Conservation (phyloP, 768 basidiomycete genomes). For the Russula ochroleuca region DNA sequence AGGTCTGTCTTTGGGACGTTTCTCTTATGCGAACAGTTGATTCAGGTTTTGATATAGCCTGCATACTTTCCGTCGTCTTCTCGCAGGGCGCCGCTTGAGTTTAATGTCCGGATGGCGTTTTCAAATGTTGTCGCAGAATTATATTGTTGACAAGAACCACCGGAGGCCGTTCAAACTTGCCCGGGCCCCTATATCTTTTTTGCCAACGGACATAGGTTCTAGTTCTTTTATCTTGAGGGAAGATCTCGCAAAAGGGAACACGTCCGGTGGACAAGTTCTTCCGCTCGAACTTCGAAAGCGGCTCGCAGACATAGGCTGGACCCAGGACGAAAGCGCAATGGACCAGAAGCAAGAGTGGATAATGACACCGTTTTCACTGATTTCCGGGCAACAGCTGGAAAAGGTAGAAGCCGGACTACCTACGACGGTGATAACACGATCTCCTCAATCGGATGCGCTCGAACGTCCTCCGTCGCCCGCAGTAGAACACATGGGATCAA, state of each 20-base stretch:
- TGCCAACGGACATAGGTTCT: slow-evolving; percentile 71
- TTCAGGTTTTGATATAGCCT: slow-evolving; percentile 37
- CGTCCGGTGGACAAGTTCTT: slow-evolving; percentile 43
- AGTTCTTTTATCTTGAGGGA: slow-evolving; percentile 53
- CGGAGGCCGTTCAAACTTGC: slow-evolving; percentile 64
- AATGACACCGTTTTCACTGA: slow-evolving; percentile 59
- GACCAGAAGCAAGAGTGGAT: slow-evolving; percentile 58
- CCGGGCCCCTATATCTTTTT: slow-evolving; percentile 67
- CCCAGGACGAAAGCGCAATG: slow-evolving; percentile 50
- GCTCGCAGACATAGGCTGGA: slow-evolving; percentile 73
- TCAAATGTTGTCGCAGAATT: slow-evolving; percentile 59
- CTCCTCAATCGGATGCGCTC: slow-evolving; percentile 27
- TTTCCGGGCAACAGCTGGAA: slow-evolving; percentile 56
- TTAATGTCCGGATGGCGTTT: slow-evolving; percentile 63
- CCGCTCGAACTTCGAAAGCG: slow-evolving; percentile 62
- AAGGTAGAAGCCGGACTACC: slow-evolving; percentile 37
- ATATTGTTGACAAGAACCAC: slow-evolving; percentile 55
- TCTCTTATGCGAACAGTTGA: not conserved
- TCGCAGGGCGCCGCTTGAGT: slow-evolving; percentile 52
- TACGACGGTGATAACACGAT: slow-evolving; percentile 35
- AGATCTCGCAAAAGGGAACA: slow-evolving; percentile 45
- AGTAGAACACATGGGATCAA: slow-evolving; percentile 2
- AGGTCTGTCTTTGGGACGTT: slow-evolving; percentile 17
- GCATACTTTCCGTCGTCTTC: slow-evolving; percentile 44
- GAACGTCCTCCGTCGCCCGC: slow-evolving; percentile 29